Percentiles rank a stretch among this genome's conserved stretches.
These are phyloP conservation scores for Periconia sp. DNA, from an alignment of 2,329 filamentous ascomycete genomes.

Conservation along the genomic window DNA sequence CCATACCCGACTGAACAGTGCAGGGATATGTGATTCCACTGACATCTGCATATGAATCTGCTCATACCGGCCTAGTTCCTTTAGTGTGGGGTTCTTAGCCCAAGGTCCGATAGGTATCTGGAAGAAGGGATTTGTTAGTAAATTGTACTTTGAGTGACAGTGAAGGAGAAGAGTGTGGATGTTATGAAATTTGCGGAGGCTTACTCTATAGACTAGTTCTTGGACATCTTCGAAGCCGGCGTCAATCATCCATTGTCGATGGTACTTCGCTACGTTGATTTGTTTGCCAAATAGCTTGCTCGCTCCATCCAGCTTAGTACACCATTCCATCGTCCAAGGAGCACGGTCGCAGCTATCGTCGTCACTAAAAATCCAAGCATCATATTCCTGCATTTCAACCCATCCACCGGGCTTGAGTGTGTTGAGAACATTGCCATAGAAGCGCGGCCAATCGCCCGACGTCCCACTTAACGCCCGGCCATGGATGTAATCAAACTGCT, in stretches of 20 bases:
- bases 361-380: background rate
- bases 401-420: background rate
- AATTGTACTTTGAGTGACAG: constrained; percentile 22
- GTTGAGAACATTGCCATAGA: background rate
- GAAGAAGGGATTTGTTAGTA: constrained; percentile 20
- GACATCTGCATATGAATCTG: constrained; percentile 7
- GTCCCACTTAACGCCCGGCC: constrained; percentile 23
- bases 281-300: constrained; percentile 17
- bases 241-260: constrained; percentile 25
- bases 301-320: background rate
- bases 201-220: background rate
- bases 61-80: constrained; percentile 30
- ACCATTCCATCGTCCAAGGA: background rate
- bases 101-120: constrained; percentile 25
- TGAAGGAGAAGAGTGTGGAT: constrained; percentile 31
- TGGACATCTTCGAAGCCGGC: constrained; percentile 18
- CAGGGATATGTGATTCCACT: background rate
- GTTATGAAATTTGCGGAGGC: constrained; percentile 9
- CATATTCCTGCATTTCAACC: background rate
- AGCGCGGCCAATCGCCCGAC: constrained; percentile 29
- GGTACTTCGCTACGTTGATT: constrained; percentile 38
- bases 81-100: constrained; percentile 28
- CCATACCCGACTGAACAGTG: background rate
- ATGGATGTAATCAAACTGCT: constrained; percentile 26
- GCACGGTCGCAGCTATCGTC: background rate